phyloP scores from a whole-genome alignment of 2,329 filamentous ascomycete species.

The Ceratocystis destructans region DNA sequence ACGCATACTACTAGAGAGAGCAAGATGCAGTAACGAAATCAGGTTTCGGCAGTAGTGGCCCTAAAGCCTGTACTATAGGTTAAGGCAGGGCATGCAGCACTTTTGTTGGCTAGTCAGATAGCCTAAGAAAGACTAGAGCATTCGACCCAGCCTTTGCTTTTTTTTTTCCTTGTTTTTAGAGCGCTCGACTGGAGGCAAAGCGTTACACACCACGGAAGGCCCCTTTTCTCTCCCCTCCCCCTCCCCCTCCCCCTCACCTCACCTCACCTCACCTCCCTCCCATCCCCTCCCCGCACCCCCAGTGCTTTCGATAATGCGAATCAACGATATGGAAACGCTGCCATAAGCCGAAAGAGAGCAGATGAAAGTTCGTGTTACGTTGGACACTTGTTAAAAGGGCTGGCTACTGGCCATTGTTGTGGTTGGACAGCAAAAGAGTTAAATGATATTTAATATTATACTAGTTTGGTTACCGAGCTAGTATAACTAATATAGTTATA shows the following conservation, averaged over 20 bases:
- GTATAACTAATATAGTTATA: background rate
- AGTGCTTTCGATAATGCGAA: no score
- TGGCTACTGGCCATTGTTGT: no score
- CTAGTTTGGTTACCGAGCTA: no score
- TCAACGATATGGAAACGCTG: background rate
- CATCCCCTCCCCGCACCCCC: no score
- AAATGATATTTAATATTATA: background rate
- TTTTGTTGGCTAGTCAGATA: background rate
- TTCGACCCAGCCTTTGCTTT: no score
- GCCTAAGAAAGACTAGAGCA: background rate
- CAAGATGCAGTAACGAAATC: background rate
- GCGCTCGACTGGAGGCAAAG: no score
- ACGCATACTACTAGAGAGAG: background rate
- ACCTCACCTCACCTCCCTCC: no score
- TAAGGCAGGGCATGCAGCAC: background rate
- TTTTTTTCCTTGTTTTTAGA: no score
- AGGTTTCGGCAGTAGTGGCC: constrained; percentile 1
- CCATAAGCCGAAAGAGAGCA: background rate
- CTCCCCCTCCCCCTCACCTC: no score
- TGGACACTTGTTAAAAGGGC: background rate
- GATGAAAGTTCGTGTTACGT: background rate
- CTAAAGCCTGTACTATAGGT: background rate
- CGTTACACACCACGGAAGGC: no score
- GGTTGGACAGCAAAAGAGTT: background rate
- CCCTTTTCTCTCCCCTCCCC: no score